Percentiles rank a stretch among this genome's conserved stretches.
phyloP scores from a whole-genome alignment of 2,329 filamentous ascomycete species.

The Xylaria sp. region DNA sequence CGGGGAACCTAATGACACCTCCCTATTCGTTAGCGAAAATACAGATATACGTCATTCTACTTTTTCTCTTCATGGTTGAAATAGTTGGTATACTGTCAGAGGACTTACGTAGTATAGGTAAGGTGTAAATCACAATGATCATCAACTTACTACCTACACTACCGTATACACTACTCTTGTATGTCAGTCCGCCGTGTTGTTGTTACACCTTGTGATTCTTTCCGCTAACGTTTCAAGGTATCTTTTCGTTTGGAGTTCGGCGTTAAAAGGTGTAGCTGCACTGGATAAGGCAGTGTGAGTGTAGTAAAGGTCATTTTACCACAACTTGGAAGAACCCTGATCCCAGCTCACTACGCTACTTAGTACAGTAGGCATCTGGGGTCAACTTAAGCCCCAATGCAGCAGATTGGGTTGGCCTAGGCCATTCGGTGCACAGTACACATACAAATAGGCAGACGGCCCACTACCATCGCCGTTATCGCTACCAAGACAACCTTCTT shows the following conservation, averaged over 20 bases:
- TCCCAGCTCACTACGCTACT: constrained; percentile 9
- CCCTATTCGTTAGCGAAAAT: constrained; percentile 3
- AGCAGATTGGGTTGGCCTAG: constrained; percentile 16
- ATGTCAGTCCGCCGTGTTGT: not conserved
- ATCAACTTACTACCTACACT: not conserved
- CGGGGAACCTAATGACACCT: not conserved
- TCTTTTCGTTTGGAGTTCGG: constrained; percentile 27
- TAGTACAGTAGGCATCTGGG: constrained; percentile 9
- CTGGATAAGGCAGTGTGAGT: not conserved
- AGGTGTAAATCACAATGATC: not conserved
- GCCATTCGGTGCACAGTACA: constrained; percentile 28
- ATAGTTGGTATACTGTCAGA: too few relatives aligned
- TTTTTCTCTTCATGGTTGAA: not conserved
- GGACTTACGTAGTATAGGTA: not conserved
- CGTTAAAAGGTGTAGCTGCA: not conserved
- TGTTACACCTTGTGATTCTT: constrained; percentile 12
- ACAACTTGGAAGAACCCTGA: constrained; percentile 20
- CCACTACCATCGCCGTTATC: not conserved
- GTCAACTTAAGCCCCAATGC: constrained; percentile 33
- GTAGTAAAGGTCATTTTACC: constrained; percentile 7
- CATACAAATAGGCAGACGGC: constrained; percentile 13
- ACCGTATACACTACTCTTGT: not conserved
- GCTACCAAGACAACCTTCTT: constrained; percentile 2
- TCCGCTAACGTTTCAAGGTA: constrained; percentile 7
- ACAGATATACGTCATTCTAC: not conserved